phyloP scores from a whole-genome alignment of 1,284 basidiomycete genomes.

The Malassezia obtusa region DNA sequence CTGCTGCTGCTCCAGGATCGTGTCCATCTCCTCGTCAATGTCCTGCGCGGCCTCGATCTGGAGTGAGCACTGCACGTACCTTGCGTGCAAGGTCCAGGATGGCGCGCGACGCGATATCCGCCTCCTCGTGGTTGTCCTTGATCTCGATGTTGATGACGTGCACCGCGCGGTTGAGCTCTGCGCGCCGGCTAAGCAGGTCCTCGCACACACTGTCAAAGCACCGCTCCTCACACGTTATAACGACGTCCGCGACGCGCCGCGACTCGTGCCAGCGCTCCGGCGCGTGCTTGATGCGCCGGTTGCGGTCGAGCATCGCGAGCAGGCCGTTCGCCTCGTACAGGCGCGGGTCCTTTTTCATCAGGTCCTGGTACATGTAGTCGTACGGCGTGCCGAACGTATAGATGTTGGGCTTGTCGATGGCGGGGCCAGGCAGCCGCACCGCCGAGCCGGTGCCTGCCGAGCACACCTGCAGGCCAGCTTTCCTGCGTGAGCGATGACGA shows the following conservation, averaged over 20 bases:
- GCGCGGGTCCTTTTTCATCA: constrained; percentile 72
- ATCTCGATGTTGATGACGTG: constrained; percentile 98
- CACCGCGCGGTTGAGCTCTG: constrained; percentile 84
- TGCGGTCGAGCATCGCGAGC: constrained; percentile 94
- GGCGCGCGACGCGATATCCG: constrained; percentile 83
- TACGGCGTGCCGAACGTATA: constrained; percentile 98
- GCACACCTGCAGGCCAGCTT: constrained; percentile 80
- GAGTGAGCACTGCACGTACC: constrained; percentile 3
- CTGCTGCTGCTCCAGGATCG: constrained; percentile 71
- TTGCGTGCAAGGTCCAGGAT: constrained; percentile 73
- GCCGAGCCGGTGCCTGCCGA: constrained; percentile 95
- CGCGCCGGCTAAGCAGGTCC: constrained; percentile 76
- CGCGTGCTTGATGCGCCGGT: constrained; percentile 78
- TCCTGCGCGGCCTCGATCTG: constrained; percentile 79
- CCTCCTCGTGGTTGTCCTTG: constrained; percentile 98
- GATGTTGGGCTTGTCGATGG: constrained; percentile 95
- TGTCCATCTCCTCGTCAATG: constrained; percentile 80
- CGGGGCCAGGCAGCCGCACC: constrained; percentile 86
- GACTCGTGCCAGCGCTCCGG: constrained; percentile 96
- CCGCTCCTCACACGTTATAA: constrained; percentile 97
- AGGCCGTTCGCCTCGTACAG: constrained; percentile 85
- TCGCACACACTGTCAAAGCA: constrained; percentile 98
- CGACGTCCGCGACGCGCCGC: constrained; percentile 75
- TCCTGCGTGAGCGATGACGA: constrained; percentile 32
- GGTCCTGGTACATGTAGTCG: constrained; percentile 85